Evolutionary conservation across 768 basidiomycete genomes (phyloP).

Genomic region (Rhizopogon rudus): DNA sequence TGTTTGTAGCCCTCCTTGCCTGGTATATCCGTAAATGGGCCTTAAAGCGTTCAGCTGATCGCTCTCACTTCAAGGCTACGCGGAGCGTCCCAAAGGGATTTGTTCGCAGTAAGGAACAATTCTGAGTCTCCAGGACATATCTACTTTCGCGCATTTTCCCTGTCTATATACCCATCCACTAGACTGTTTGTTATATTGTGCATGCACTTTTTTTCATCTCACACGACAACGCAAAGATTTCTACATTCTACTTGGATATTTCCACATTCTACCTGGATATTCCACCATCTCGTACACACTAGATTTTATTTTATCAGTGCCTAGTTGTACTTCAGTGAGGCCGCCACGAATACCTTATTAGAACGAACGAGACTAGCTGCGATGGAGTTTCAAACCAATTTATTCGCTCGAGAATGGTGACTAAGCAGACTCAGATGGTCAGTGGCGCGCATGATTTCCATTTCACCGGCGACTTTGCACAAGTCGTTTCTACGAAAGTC

Average conservation of each 20-base stretch:
- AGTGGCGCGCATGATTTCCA: background rate
- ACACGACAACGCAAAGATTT: background rate
- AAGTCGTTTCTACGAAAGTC: constrained; percentile 8
- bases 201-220: background rate
- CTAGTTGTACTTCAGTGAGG: no score
- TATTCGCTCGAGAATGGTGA: background rate
- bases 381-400: background rate
- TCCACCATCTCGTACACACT: background rate
- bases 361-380: background rate
- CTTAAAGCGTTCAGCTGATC: constrained; percentile 26
- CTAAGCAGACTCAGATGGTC: constrained; percentile 1
- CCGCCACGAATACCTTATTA: no score
- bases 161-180: background rate
- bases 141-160: background rate
- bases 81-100: constrained; percentile 15
- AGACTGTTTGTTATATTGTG: background rate
- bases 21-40: constrained; percentile 50
- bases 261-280: background rate
- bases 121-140: background rate
- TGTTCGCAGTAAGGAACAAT: constrained; percentile 4
- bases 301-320: no score
- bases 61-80: constrained; percentile 17
- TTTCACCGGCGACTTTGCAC: background rate
- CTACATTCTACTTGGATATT: background rate
- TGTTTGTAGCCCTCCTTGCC: constrained; percentile 32